Base-by-base conservation (phyloP, 2,329 filamentous ascomycete genomes). In the Penicillium concentricum region DNA sequence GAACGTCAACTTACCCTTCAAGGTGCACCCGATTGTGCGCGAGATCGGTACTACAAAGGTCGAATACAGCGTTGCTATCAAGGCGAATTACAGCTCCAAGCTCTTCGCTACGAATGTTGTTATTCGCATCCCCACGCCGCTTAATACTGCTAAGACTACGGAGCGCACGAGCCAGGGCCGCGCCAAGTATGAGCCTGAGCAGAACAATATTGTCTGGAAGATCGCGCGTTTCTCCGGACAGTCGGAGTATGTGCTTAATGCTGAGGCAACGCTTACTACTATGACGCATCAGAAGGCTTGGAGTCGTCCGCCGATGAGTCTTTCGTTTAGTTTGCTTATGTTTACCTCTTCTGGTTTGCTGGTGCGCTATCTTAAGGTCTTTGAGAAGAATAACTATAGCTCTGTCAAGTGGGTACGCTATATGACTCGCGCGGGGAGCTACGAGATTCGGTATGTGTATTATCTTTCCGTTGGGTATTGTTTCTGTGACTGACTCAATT, bases 321-420 rank as follows among this genome's bases (percentile, higher is more conserved):
- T 99, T 75, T 94, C 86, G 75, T 99, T 99, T 71, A 94, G 89
- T 61, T 77, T 99, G 68, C 82, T 99, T 69, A 99, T 99, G 95
- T 99, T 99, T 72, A 99, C 94, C 20, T 96, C 91, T 72, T 95
- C 90, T 0, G 94, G 94, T 0, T 74, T 99, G 71, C 73, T 99
- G 62, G 94, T 99, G 56, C 82, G 95, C 48, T 99, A 99, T 74
- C 78, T 99, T 56, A 99, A 99, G 78, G 94, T 99, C 2, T 99
- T 99, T 79, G 94, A 99, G 80, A 99, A 99, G 86, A 94, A 86
- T 76, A 97, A 97, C 76, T 99, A 99, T 74, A 95, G 90, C 61
- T 96, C 92, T 71, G 94, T 99, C 47, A 99, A 99, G 77, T 99
- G 94, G 94, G 94, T 99, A 67, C 82, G 94, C 67, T 99, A 99